These are phyloP conservation scores for Diutina neorugosa DNA, from an alignment of 1,139 yeast genomes.

Conservation along the genomic window DNA sequence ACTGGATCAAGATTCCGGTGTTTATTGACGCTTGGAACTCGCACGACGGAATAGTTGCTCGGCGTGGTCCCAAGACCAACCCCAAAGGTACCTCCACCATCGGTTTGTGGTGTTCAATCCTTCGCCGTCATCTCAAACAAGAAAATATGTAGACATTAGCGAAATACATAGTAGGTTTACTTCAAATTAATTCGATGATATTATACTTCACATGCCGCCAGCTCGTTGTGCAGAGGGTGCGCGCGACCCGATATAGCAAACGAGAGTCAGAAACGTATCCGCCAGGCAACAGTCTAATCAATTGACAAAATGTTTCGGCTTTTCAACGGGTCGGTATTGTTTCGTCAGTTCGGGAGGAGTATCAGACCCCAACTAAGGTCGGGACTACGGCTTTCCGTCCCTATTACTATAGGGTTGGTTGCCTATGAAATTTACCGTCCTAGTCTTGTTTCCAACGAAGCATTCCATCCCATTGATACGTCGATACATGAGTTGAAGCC, in stretches of 20 bases:
- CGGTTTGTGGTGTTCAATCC: slow-evolving; percentile 37
- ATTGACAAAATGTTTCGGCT: neutral
- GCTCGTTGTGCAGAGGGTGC: neutral
- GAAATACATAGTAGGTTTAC: no score
- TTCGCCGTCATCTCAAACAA: slow-evolving; percentile 22
- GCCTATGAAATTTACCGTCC: neutral
- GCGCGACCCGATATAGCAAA: neutral
- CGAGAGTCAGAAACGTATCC: neutral
- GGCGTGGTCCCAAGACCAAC: slow-evolving; percentile 47
- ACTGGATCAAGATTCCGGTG: slow-evolving; percentile 60
- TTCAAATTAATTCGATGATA: no score
- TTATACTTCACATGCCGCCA: neutral
- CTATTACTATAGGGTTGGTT: neutral
- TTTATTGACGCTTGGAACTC: slow-evolving; percentile 57
- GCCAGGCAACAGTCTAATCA: neutral
- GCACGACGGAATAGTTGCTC: slow-evolving; percentile 61
- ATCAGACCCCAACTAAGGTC: neutral
- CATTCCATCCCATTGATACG: neutral
- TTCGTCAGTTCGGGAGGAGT: neutral
- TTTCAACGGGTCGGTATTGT: neutral
- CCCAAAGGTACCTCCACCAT: slow-evolving; percentile 43
- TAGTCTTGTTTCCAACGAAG: neutral
- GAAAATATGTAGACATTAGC: neutral
- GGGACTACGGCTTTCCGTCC: neutral
- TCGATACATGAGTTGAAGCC: slow-evolving; percentile 26